Evolutionary conservation across 2,329 filamentous ascomycete species (phyloP).

Genomic region (Pseudocercospora crystallina): DNA sequence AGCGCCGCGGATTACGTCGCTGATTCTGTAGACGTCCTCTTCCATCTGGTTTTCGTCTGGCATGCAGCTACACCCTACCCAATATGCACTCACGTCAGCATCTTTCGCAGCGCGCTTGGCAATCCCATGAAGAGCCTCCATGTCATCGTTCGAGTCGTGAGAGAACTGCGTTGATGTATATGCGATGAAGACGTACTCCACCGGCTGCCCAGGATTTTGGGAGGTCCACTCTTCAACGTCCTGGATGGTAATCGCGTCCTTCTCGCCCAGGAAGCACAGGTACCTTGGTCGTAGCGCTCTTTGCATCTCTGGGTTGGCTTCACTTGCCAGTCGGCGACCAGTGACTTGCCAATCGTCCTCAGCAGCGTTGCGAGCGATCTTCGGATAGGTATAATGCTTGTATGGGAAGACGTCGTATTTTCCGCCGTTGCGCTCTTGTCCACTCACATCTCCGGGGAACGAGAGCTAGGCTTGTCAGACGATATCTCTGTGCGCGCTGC

Average conservation of each 20-base stretch:
- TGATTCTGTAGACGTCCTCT: slow-evolving; percentile 44
- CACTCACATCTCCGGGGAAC: slow-evolving; percentile 2
- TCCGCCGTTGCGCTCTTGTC: slow-evolving; percentile 11
- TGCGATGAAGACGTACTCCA: slow-evolving; percentile 12
- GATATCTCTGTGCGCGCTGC: background rate
- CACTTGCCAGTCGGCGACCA: background rate
- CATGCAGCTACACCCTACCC: slow-evolving; percentile 22
- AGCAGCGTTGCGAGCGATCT: slow-evolving; percentile 4
- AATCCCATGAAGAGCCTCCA: slow-evolving; percentile 25
- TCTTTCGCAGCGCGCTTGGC: slow-evolving; percentile 39
- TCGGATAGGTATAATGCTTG: slow-evolving; percentile 10
- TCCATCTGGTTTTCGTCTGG: slow-evolving; percentile 36
- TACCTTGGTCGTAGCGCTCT: slow-evolving; percentile 5
- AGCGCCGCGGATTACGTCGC: slow-evolving; percentile 47
- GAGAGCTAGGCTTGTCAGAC: background rate
- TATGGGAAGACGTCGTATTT: slow-evolving; percentile 10
- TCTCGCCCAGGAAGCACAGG: slow-evolving; percentile 6
- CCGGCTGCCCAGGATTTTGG: background rate
- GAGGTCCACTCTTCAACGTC: slow-evolving; percentile 1
- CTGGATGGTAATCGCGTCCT: background rate
- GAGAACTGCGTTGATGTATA: slow-evolving; percentile 10
- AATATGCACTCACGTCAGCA: slow-evolving; percentile 7
- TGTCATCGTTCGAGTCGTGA: slow-evolving; percentile 6
- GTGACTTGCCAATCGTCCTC: slow-evolving; percentile 3
- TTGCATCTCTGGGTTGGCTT: background rate